Conservation (phyloP, 345 rosid species). For the Lepidium sativum region DNA sequence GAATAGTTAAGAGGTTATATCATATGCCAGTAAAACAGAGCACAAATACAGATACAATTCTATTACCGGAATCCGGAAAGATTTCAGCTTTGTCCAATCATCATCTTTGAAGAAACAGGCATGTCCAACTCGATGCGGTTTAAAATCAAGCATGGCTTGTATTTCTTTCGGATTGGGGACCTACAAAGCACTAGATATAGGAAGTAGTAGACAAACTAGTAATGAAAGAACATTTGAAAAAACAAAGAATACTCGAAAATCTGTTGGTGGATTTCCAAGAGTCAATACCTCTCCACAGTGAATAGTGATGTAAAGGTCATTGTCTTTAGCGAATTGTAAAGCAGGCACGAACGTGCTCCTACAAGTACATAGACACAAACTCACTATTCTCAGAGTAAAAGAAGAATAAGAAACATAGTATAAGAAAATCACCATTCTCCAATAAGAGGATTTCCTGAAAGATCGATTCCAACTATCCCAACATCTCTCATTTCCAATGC, state of each 20-base stretch:
- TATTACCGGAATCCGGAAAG: slow-evolving; percentile 55
- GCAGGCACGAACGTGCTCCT: slow-evolving; percentile 88
- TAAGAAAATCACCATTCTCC: slow-evolving; percentile 64
- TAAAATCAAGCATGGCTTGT: slow-evolving; percentile 75
- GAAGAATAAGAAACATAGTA: not conserved
- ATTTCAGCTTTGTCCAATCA: slow-evolving; percentile 58
- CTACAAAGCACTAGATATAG: slow-evolving; percentile 64
- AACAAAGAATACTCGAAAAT: slow-evolving; percentile 18
- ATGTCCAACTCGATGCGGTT: slow-evolving; percentile 83
- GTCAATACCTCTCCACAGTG: slow-evolving; percentile 88
- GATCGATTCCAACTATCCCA: slow-evolving; percentile 89
- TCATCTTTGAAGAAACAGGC: slow-evolving; percentile 64
- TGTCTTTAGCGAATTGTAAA: slow-evolving; percentile 59
- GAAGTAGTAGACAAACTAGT: slow-evolving; percentile 20
- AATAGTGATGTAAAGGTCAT: slow-evolving; percentile 71
- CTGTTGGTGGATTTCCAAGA: not conserved
- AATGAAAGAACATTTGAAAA: slow-evolving; percentile 17
- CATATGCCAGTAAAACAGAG: not conserved
- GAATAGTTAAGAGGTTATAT: not conserved
- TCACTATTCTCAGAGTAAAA: not conserved
- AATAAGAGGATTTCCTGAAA: slow-evolving; percentile 86
- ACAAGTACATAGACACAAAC: slow-evolving; percentile 9
- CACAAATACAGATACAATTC: not conserved
- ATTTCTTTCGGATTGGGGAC: slow-evolving; percentile 77
- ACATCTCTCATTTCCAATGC: slow-evolving; percentile 72